Conservation (phyloP, 2,329 filamentous ascomycete genomes). For the Penicillium italicum region DNA sequence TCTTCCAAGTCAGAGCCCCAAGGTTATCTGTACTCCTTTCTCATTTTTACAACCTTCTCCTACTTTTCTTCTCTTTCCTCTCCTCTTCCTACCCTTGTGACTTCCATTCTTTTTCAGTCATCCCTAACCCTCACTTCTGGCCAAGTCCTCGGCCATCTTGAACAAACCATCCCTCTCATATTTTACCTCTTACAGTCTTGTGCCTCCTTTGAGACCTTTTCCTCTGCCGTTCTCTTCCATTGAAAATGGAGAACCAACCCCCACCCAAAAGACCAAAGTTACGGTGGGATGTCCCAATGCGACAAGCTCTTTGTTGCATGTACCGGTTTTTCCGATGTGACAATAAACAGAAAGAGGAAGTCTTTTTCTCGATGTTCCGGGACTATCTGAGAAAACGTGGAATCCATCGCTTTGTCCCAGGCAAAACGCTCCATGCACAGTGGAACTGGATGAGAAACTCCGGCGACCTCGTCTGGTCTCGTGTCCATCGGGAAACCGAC, state of each 20-base stretch:
- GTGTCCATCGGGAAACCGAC: slow-evolving; percentile 20
- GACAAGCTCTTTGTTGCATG: slow-evolving; percentile 25
- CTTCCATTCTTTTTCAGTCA: neutral
- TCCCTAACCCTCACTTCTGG: neutral
- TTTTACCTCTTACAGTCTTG: neutral
- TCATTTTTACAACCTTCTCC: neutral
- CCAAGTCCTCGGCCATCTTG: neutral
- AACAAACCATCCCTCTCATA: neutral
- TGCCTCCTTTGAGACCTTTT: neutral
- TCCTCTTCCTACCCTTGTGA: neutral
- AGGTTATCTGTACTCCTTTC: neutral
- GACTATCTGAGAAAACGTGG: slow-evolving; percentile 19
- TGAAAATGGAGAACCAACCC: neutral
- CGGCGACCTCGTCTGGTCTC: slow-evolving; percentile 20
- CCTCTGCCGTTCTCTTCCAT: no score
- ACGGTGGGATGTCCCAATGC: slow-evolving; percentile 19
- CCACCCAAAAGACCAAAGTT: neutral
- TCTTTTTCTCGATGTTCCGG: slow-evolving; percentile 31
- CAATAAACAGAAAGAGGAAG: slow-evolving; percentile 3
- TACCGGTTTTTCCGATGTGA: slow-evolving; percentile 23
- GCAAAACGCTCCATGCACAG: slow-evolving; percentile 17
- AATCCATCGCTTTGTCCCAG: slow-evolving; percentile 12
- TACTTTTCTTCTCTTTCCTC: neutral
- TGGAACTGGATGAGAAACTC: slow-evolving; percentile 20
- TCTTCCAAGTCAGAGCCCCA: neutral